A percentile compares a stretch with the other conserved stretches of the same genome.
phyloP scores from a whole-genome alignment of 345 rosid genomes.

The Populus euphratica region DNA sequence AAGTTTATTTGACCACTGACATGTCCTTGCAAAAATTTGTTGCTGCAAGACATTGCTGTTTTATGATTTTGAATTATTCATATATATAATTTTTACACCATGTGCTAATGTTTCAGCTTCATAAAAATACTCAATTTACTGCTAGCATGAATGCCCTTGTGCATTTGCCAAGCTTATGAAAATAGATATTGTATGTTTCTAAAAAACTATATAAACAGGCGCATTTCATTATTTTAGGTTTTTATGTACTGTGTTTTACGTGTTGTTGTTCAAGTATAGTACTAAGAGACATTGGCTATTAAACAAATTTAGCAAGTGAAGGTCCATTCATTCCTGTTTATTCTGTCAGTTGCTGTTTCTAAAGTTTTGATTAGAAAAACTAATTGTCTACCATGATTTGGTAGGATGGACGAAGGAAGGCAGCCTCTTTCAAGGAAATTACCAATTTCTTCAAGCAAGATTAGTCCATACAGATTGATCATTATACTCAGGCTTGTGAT shows the following conservation, averaged over 20 bases:
- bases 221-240: not conserved
- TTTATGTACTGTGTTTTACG: not conserved
- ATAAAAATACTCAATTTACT: not conserved
- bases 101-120: not conserved
- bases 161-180: not conserved
- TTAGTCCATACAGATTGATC: constrained; percentile 75
- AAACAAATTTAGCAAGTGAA: not conserved
- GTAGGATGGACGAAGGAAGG: constrained; percentile 96
- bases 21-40: not conserved
- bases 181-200: not conserved
- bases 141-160: not conserved
- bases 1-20: not conserved
- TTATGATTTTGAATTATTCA: not conserved
- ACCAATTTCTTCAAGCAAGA: constrained; percentile 75
- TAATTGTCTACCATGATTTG: constrained; percentile 11
- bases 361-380: not conserved
- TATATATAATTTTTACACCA: not conserved
- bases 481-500: constrained; percentile 66
- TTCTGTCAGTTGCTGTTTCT: not conserved
- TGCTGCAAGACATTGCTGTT: not conserved
- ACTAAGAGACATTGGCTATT: not conserved
- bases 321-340: not conserved
- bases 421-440: constrained; percentile 89
- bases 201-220: not conserved
- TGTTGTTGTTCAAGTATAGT: not conserved